Conservation (phyloP, 2,329 filamentous ascomycete genomes). For the Plectosphaerella plurivora region DNA sequence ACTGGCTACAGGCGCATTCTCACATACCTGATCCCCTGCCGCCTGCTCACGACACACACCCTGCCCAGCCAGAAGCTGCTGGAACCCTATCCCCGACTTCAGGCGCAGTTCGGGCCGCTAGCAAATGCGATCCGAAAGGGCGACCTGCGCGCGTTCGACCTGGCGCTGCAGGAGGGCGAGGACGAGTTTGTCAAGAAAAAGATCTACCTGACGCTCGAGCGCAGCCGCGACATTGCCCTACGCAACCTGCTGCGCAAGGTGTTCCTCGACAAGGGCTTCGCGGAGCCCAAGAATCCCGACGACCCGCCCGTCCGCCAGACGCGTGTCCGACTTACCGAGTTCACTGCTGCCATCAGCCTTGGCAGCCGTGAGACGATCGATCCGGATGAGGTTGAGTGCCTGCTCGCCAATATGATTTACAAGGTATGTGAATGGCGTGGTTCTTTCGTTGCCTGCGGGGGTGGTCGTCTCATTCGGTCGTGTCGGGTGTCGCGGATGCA, state of each 20-base stretch:
- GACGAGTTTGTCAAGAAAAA: conserved; percentile 90
- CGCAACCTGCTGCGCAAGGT: conserved; percentile 91
- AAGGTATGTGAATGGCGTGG: conserved; percentile 58
- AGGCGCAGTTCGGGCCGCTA: conserved; percentile 74
- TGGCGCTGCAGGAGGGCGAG: conserved; percentile 74
- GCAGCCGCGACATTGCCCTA: conserved; percentile 84
- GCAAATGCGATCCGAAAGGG: conserved; percentile 75
- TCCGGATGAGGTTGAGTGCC: conserved; percentile 89
- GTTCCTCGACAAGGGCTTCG: conserved; percentile 78
- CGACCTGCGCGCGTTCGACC: conserved; percentile 78
- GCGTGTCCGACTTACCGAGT: conserved; percentile 77
- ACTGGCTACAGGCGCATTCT: conserved; percentile 67
- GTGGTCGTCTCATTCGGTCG: neutral
- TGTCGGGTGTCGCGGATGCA: no score
- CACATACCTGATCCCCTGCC: conserved; percentile 91
- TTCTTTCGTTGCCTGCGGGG: conserved; percentile 1
- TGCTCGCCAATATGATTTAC: conserved; percentile 96
- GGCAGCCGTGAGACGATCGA: conserved; percentile 67
- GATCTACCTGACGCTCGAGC: conserved; percentile 91
- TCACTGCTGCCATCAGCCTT: conserved; percentile 77
- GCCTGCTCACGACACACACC: conserved; percentile 80
- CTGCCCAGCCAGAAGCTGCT: conserved; percentile 72
- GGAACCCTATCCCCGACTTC: conserved; percentile 68
- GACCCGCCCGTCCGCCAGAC: conserved; percentile 63
- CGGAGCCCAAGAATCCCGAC: conserved; percentile 67